These are phyloP conservation scores for Elsinoe perseae DNA, from an alignment of 2,329 filamentous ascomycete genomes.

Conservation along the genomic window DNA sequence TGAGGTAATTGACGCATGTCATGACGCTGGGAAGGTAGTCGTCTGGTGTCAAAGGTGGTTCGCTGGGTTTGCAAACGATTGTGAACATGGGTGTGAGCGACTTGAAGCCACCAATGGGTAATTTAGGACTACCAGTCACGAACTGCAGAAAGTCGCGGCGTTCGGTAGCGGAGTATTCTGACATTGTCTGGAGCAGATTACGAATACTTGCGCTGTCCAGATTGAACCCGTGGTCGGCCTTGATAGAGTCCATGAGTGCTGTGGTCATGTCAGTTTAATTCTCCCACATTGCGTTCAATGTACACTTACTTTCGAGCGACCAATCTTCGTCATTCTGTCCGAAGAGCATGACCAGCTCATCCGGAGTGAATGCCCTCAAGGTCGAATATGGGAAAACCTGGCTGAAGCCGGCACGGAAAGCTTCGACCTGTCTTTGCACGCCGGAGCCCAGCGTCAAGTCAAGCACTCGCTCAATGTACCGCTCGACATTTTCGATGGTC, in stretches of 20 bases:
- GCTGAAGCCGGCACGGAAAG: conserved; percentile 85
- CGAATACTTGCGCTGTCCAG: conserved; percentile 95
- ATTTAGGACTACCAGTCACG: conserved; percentile 93
- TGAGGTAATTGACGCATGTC: conserved; percentile 99
- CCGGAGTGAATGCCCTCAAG: conserved; percentile 85
- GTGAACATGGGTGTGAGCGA: conserved; percentile 97
- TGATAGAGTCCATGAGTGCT: conserved; percentile 97
- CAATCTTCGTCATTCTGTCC: conserved; percentile 91
- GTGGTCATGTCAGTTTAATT: conserved; percentile 28
- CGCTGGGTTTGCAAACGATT: conserved; percentile 97
- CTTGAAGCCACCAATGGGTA: conserved; percentile 97
- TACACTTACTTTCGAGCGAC: conserved; percentile 82
- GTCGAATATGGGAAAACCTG: conserved; percentile 95
- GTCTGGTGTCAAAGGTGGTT: conserved; percentile 84
- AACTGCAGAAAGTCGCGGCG: conserved; percentile 95
- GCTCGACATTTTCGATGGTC: conserved; percentile 83
- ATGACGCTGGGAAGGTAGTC: conserved; percentile 99
- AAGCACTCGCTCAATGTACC: conserved; percentile 81
- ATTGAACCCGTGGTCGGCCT: conserved; percentile 96
- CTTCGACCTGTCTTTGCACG: conserved; percentile 80
- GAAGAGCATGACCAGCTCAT: conserved; percentile 90
- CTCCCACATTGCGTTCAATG: conserved; percentile 17
- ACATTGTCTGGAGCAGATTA: conserved; percentile 92
- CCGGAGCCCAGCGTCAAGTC: conserved; percentile 86
- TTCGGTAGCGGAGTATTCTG: conserved; percentile 64